Conservation (phyloP, 345 rosid genomes). For the Ailanthus altissimus region DNA sequence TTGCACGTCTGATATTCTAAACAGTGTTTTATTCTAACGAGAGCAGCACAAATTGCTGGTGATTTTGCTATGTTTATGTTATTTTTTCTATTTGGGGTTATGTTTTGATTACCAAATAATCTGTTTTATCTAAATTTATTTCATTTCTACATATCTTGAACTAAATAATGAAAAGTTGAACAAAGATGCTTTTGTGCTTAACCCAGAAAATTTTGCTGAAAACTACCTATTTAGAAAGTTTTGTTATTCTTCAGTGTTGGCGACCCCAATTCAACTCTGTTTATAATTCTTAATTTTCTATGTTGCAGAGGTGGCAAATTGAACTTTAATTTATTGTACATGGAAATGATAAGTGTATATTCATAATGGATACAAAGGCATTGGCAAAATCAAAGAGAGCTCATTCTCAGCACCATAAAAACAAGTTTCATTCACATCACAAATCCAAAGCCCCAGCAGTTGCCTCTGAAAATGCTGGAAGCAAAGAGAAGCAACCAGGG, state of each 20-base stretch:
- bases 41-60: not conserved
- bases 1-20: not conserved
- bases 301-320: slow-evolving; percentile 5
- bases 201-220: not conserved
- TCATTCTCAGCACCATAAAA: slow-evolving; percentile 67
- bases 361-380: slow-evolving; percentile 69
- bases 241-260: not conserved
- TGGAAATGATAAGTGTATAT: not conserved
- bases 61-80: not conserved
- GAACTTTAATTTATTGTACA: not conserved
- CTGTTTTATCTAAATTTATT: not conserved
- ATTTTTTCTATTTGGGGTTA: not conserved
- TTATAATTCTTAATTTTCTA: not conserved
- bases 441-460: slow-evolving; percentile 37
- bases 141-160: not conserved
- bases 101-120: not conserved
- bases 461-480: slow-evolving; percentile 26
- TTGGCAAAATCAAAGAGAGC: slow-evolving; percentile 89
- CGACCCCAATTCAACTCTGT: not conserved
- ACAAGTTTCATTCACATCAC: slow-evolving; percentile 50
- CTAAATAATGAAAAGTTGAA: not conserved
- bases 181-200: not conserved
- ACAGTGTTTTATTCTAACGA: not conserved
- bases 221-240: not conserved
- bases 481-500: slow-evolving; percentile 29